Evolutionary conservation across 2,329 filamentous ascomycete species (phyloP).

Genomic region (Alternaria viburni): DNA sequence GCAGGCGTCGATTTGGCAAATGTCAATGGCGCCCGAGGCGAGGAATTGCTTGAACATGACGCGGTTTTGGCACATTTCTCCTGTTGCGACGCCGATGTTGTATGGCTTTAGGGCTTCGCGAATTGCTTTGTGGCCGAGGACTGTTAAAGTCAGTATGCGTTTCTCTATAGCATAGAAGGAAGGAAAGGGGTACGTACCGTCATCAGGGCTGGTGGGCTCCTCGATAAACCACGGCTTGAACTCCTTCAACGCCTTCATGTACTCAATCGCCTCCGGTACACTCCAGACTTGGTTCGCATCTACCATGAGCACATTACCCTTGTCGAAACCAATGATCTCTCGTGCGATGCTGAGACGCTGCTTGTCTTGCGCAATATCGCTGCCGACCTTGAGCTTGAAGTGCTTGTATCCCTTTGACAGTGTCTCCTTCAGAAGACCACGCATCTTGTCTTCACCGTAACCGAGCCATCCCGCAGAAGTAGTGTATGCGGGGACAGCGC

Average conservation of each 20-base stretch:
- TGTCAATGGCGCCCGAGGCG: conserved; percentile 78
- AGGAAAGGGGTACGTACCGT: conserved; percentile 50
- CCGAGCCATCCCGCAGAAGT: conserved; percentile 92
- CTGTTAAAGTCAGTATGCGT: conserved; percentile 35
- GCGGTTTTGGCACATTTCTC: conserved; percentile 95
- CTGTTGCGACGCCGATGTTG: conserved; percentile 84
- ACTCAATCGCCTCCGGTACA: conserved; percentile 84
- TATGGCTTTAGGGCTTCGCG: conserved; percentile 77
- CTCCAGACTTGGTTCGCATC: conserved; percentile 95
- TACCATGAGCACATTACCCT: conserved; percentile 86
- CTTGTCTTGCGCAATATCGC: conserved; percentile 73
- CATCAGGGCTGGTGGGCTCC: conserved; percentile 89
- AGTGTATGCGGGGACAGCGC: conserved; percentile 87
- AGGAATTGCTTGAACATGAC: conserved; percentile 94
- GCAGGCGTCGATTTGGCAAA: conserved; percentile 90
- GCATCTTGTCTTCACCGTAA: conserved; percentile 88
- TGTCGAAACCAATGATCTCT: conserved; percentile 80
- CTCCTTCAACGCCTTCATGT: conserved; percentile 81
- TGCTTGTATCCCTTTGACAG: conserved; percentile 78
- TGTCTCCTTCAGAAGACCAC: conserved; percentile 73
- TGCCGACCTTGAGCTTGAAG: conserved; percentile 92
- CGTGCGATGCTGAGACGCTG: conserved; percentile 75
- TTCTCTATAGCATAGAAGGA: background rate
- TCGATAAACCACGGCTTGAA: conserved; percentile 96
- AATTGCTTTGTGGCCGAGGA: conserved; percentile 85